Evolutionary conservation across 2,329 filamentous ascomycete species (phyloP).

Genomic region (Scedosporium apiospermum): DNA sequence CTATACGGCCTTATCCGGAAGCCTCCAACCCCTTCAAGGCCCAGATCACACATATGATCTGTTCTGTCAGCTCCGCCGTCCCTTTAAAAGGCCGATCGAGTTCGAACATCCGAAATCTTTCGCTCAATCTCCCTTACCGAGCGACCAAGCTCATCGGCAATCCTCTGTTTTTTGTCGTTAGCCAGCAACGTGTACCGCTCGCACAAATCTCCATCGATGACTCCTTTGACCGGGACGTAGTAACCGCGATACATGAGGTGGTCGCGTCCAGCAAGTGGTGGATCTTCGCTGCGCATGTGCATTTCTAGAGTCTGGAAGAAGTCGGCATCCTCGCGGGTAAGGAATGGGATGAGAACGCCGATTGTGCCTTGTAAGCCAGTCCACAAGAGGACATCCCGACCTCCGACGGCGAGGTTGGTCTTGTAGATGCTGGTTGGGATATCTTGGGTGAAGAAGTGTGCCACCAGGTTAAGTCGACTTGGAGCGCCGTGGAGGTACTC

Average conservation of each 20-base stretch:
- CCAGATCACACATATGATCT: too few relatives aligned
- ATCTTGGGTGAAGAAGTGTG: slow-evolving; percentile 85
- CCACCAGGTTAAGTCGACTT: slow-evolving; percentile 73
- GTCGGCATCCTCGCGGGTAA: slow-evolving; percentile 85
- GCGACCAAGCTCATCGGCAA: slow-evolving; percentile 85
- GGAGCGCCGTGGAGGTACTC: slow-evolving; percentile 84
- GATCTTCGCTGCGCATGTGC: slow-evolving; percentile 76
- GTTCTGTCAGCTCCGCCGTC: too few relatives aligned
- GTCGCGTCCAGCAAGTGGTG: slow-evolving; percentile 82
- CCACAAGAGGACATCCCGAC: slow-evolving; percentile 87
- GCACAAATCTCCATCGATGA: slow-evolving; percentile 94
- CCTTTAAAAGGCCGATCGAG: too few relatives aligned
- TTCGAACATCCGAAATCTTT: slow-evolving; percentile 59
- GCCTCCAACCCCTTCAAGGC: too few relatives aligned
- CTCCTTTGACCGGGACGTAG: slow-evolving; percentile 91
- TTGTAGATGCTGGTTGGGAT: slow-evolving; percentile 87
- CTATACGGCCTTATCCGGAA: too few relatives aligned
- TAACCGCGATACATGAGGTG: slow-evolving; percentile 94
- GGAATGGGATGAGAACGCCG: slow-evolving; percentile 85
- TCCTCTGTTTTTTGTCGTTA: slow-evolving; percentile 87
- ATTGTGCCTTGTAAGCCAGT: slow-evolving; percentile 90
- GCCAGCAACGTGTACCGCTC: slow-evolving; percentile 80
- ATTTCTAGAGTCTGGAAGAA: slow-evolving; percentile 95
- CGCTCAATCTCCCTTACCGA: slow-evolving; percentile 89
- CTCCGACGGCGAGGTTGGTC: slow-evolving; percentile 80